A percentile compares a stretch with the other conserved stretches of the same genome.
These are phyloP conservation scores for Phellopilus nigrolimitatus DNA, from an alignment of 1,284 basidiomycete genomes.

Conservation along the genomic window DNA sequence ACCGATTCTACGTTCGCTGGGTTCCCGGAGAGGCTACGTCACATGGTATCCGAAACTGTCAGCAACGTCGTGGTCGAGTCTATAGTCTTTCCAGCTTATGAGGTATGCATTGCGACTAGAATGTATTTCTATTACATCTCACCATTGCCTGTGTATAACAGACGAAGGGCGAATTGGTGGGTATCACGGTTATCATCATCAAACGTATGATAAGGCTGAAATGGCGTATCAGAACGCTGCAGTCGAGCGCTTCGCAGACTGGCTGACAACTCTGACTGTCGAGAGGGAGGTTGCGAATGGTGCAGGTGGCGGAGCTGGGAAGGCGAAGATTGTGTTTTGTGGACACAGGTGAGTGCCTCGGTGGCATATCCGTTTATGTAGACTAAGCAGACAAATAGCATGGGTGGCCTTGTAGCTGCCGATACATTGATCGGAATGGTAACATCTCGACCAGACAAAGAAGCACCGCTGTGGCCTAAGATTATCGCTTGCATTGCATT, in stretches of 20 bases:
- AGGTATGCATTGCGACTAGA: conserved; percentile 43
- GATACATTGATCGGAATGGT: conserved; percentile 79
- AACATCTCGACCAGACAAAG: conserved; percentile 52
- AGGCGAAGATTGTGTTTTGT: conserved; percentile 79
- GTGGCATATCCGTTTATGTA: conserved; percentile 8
- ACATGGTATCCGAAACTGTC: conserved; percentile 64
- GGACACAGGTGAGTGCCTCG: conserved; percentile 74
- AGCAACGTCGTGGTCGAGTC: conserved; percentile 59
- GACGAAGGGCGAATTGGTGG: conserved; percentile 85
- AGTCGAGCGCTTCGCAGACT: conserved; percentile 80
- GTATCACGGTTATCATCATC: conserved; percentile 26
- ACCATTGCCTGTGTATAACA: conserved; percentile 28
- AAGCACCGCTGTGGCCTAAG: conserved; percentile 76
- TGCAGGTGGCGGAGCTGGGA: conserved; percentile 68
- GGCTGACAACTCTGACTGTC: conserved; percentile 80
- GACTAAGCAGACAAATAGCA: conserved; percentile 42
- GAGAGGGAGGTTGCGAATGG: conserved; percentile 70
- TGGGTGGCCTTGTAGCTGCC: conserved; percentile 86
- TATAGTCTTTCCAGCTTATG: conserved; percentile 84
- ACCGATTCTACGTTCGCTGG: conserved; percentile 72
- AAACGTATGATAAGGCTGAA: conserved; percentile 3
- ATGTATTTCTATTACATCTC: neutral
- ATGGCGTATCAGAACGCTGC: conserved; percentile 58
- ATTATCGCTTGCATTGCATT: conserved; percentile 81
- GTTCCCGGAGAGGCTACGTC: conserved; percentile 74